Evolutionary conservation across 2,329 filamentous ascomycete genomes (phyloP).

Genomic region (Parastagonospora nodorum): DNA sequence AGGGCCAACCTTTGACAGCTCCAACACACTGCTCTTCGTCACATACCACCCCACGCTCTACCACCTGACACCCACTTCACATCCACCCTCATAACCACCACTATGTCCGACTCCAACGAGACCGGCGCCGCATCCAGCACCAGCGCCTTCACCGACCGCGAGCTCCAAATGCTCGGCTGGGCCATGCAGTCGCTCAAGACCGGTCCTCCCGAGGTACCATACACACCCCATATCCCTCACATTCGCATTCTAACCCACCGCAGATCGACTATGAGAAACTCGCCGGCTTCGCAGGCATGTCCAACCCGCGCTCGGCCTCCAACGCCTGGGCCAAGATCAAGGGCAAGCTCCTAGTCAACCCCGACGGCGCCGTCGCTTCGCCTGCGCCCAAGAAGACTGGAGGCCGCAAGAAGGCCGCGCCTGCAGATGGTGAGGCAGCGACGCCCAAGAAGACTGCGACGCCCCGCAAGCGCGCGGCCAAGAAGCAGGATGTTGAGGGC

Average conservation of each 20-base stretch:
- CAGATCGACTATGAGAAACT: conserved; percentile 47
- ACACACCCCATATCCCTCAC: not conserved
- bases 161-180: conserved; percentile 42
- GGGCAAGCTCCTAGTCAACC: conserved; percentile 32
- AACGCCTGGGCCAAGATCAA: conserved; percentile 47
- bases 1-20: too few species aligned
- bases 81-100: conserved; percentile 3
- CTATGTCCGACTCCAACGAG: conserved; percentile 32
- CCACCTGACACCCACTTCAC: not conserved
- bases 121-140: conserved; percentile 8
- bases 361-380: conserved; percentile 10
- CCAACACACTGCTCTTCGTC: not conserved
- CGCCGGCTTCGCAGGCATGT: conserved; percentile 41
- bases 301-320: conserved; percentile 43
- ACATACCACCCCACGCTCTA: not conserved
- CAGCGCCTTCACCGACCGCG: conserved; percentile 40
- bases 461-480: conserved; percentile 38
- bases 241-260: conserved; percentile 4
- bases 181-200: conserved; percentile 46
- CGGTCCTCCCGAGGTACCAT: conserved; percentile 39
- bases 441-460: conserved; percentile 39
- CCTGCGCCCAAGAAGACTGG: conserved; percentile 29
- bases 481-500: conserved; percentile 40
- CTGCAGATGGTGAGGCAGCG: conserved; percentile 7
- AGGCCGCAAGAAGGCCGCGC: conserved; percentile 22